These are phyloP conservation scores for Leccinum aurantiacum DNA, from an alignment of 768 basidiomycete genomes.

Conservation along the genomic window DNA sequence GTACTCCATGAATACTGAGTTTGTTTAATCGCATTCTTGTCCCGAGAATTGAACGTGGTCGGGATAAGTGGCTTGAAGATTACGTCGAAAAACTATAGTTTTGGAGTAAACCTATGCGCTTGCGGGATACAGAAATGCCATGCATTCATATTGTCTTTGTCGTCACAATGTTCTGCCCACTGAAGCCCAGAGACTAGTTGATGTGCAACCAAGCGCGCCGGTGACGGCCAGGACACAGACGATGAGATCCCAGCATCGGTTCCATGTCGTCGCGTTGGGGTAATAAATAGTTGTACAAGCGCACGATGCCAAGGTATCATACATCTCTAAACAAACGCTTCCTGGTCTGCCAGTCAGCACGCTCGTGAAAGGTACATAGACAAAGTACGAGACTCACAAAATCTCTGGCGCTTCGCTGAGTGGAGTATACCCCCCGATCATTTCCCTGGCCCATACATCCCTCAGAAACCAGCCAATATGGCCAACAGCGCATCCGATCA, in stretches of 20 bases:
- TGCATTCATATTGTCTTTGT: not conserved
- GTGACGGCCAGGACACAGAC: not conserved
- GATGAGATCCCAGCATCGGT: not conserved
- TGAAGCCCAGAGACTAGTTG: not conserved
- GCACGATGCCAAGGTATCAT: constrained; percentile 16
- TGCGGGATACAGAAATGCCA: not conserved
- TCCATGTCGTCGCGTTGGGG: not conserved
- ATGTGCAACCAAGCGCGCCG: not conserved
- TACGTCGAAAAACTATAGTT: not conserved
- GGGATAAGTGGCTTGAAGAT: not conserved
- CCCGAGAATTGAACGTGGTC: not conserved
- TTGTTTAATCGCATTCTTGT: not conserved
- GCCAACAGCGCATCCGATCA: constrained; percentile 84
- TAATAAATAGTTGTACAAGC: constrained; percentile 8
- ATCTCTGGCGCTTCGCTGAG: constrained; percentile 70
- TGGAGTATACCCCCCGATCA: constrained; percentile 71
- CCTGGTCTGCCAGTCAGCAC: constrained; percentile 35
- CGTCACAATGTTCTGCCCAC: not conserved
- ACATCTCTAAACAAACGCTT: constrained; percentile 67
- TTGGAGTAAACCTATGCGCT: not conserved
- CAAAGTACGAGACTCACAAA: constrained; percentile 51
- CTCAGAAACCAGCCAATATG: constrained; percentile 83
- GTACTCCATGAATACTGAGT: not conserved
- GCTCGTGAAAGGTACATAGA: too few relatives aligned
- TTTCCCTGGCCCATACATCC: constrained; percentile 87